A percentile compares a stretch with the other conserved stretches of the same genome.
Conservation (phyloP, 768 basidiomycete genomes). For the Tylopilus felleus region DNA sequence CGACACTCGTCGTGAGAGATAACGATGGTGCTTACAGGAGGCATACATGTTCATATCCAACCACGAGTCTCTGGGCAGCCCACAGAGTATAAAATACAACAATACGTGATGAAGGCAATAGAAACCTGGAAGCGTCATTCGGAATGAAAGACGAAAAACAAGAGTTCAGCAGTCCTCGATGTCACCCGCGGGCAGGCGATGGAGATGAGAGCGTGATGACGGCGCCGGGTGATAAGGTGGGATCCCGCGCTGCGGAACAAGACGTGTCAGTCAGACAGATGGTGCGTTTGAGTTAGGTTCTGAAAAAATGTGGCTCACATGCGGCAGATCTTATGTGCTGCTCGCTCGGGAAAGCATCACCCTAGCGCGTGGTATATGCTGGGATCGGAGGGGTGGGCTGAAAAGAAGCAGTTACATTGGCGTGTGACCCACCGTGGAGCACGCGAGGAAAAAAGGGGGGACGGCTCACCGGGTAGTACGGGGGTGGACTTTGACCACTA, state of each 20-base stretch:
- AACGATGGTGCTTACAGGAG: background rate
- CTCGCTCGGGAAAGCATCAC: background rate
- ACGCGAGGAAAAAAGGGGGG: background rate
- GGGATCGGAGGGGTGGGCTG: slow-evolving; percentile 5
- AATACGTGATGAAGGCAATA: background rate
- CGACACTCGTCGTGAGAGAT: background rate
- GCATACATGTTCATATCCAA: background rate
- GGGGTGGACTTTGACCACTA: slow-evolving; percentile 18
- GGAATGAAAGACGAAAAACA: background rate
- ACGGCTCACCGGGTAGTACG: slow-evolving; percentile 25
- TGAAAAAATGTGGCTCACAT: background rate
- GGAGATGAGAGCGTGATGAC: background rate
- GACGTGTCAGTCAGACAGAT: background rate
- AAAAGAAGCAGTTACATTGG: background rate
- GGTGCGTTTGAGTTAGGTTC: slow-evolving; percentile 1
- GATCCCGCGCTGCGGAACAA: slow-evolving; percentile 1
- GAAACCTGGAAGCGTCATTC: background rate
- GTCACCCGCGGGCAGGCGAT: background rate
- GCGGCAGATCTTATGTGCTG: background rate
- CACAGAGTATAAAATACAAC: background rate
- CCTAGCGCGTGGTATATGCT: slow-evolving; percentile 6
- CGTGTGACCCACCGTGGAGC: background rate
- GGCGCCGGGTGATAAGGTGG: slow-evolving; percentile 8
- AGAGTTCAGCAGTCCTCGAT: background rate
- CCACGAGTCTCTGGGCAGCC: background rate